Evolutionary conservation across 768 basidiomycete species (phyloP).

Genomic region (Amanita exitialis): DNA sequence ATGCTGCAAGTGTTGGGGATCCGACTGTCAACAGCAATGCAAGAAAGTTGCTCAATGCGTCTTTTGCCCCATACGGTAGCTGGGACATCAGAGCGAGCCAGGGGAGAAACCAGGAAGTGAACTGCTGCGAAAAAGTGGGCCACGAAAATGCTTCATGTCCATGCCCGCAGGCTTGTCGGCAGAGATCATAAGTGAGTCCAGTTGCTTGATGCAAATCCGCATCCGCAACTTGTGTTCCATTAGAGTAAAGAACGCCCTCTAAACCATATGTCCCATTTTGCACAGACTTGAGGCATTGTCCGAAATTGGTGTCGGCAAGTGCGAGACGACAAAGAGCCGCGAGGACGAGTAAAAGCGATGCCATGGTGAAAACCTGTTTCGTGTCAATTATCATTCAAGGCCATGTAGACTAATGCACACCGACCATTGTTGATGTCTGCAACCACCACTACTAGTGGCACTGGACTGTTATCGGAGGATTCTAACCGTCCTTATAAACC

Average conservation of each 20-base stretch:
- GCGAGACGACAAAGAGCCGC: no score
- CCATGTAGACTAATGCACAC: no score
- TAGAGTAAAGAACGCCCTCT: background rate
- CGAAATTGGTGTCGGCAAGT: background rate
- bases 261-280: background rate
- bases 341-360: no score
- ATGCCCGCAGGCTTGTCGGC: constrained; percentile 14
- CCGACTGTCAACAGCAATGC: constrained; percentile 33
- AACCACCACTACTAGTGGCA: no score
- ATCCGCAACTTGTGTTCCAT: background rate
- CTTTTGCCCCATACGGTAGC: constrained; percentile 33
- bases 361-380: no score
- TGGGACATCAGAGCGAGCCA: constrained; percentile 40
- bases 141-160: constrained; percentile 19
- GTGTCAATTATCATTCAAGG: no score
- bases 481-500: no score
- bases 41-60: constrained; percentile 29
- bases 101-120: constrained; percentile 35
- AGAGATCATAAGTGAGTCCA: background rate
- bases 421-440: no score
- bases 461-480: no score
- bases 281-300: background rate
- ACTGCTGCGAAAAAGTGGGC: constrained; percentile 27
- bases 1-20: constrained; percentile 33
- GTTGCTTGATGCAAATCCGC: background rate